Evolutionary conservation across 73 alveolate genomes (phyloP).

Genomic region (Paramecium caudatum): DNA sequence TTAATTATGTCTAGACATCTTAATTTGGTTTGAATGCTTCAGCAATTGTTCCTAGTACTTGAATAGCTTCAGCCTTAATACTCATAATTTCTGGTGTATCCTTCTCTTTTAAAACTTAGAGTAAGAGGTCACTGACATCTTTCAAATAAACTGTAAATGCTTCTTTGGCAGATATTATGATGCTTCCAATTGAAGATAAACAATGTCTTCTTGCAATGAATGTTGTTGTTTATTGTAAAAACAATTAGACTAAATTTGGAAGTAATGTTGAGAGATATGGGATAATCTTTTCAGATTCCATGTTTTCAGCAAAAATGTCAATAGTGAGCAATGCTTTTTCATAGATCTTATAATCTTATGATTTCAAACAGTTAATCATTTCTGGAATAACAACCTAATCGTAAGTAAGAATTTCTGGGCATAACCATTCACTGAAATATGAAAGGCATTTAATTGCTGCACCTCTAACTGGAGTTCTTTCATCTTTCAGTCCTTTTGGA

Average conservation of each 20-base stretch:
- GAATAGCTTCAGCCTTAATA: slow-evolving; percentile 73
- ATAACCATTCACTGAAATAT: slow-evolving; percentile 74
- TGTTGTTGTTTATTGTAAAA: slow-evolving; percentile 44
- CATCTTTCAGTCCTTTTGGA: slow-evolving; percentile 69
- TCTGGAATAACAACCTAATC: slow-evolving; percentile 67
- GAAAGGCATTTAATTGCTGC: slow-evolving; percentile 75
- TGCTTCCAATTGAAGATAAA: slow-evolving; percentile 59
- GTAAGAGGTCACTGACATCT: slow-evolving; percentile 68
- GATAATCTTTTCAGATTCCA: slow-evolving; percentile 65
- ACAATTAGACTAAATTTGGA: slow-evolving; percentile 50
- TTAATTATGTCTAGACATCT: slow-evolving; percentile 50
- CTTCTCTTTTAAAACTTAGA: slow-evolving; percentile 34
- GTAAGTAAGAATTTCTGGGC: slow-evolving; percentile 68
- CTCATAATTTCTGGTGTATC: slow-evolving; percentile 72
- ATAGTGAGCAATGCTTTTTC: slow-evolving; percentile 72
- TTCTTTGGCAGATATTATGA: slow-evolving; percentile 61
- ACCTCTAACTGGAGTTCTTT: slow-evolving; percentile 69
- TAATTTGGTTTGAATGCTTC: slow-evolving; percentile 60
- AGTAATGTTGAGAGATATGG: slow-evolving; percentile 45
- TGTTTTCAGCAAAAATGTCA: slow-evolving; percentile 73
- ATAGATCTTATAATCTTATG: slow-evolving; percentile 47
- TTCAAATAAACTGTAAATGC: slow-evolving; percentile 29
- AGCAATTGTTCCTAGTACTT: slow-evolving; percentile 69
- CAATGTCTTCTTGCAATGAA: slow-evolving; percentile 72
- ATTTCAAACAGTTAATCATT: slow-evolving; percentile 49